Evolutionary conservation across 1,284 basidiomycete genomes (phyloP), one percentile per base, ranked within the genome.

Genomic region (Apiotrichum montevideense): DNA sequence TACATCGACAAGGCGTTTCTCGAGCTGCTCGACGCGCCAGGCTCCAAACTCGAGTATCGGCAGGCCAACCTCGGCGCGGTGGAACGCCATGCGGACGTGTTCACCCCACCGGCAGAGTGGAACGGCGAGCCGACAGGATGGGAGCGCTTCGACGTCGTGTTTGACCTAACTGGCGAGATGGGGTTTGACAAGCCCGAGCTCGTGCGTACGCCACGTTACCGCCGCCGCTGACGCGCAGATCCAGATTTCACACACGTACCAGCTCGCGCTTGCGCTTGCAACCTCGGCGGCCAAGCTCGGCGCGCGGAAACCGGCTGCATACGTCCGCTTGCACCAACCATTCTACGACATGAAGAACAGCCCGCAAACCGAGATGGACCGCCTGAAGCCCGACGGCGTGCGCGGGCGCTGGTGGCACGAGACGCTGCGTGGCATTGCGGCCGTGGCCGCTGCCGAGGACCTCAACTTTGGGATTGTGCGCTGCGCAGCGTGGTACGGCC

Each of bases 321-420:
- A 89, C 67, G 81, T 91, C 59, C 84, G 90, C 49, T 77, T 92
- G 35, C 87, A 87, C 56, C 86, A 85, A 50, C 87, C 89, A 15
- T 90, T 86, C 72, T 93, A 93, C 76, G 85, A 89, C 64, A 87
- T 86, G 71, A 74, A 73, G 59, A 70, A 67, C 5, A 59, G 67
- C 3, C 64, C 64, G 8, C 83, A 87, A 60, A 78, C 82, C 48
- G 90, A 92, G 78, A 48, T 49, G 10, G 85, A 87, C 57, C 85
- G 87, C 58, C 77, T 86, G 40, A 86, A 86, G 67, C 90, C 90
- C 0, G 79, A 82, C 49, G 86, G 85, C 35, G 81, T 84, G 4
- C 78, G 86, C 54, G 90, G 90, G 10, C 83, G 80, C 29, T 94
- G 90, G 90, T 93, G 90, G 89, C 90, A 93, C 67, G 90, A 93